phyloP scores from a whole-genome alignment of 495 filamentous ascomycete species.

The Eremomyces bilateralis region DNA sequence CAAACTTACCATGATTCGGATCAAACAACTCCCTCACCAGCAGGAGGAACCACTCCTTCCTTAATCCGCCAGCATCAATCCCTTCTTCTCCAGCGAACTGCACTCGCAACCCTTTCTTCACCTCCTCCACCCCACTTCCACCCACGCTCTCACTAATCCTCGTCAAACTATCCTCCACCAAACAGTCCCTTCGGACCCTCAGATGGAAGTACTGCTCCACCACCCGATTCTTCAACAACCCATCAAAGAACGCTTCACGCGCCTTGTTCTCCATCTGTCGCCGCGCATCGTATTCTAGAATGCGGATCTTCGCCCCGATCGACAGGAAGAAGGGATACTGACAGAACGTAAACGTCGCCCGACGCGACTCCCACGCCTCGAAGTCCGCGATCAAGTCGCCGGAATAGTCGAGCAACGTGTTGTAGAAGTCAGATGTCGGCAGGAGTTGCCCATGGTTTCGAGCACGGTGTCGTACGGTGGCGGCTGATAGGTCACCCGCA shows the following conservation, averaged over 20 bases:
- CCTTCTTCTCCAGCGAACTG: slow-evolving; percentile 81
- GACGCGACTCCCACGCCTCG: slow-evolving; percentile 62
- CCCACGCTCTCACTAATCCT: slow-evolving; percentile 76
- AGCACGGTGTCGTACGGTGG: slow-evolving; percentile 21
- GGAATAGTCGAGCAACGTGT: slow-evolving; percentile 61
- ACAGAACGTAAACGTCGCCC: slow-evolving; percentile 68
- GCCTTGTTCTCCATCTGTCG: slow-evolving; percentile 85
- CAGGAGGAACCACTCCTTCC: slow-evolving; percentile 92
- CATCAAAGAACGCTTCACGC: slow-evolving; percentile 70
- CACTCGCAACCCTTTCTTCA: slow-evolving; percentile 82
- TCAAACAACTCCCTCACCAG: slow-evolving; percentile 85
- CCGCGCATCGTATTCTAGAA: slow-evolving; percentile 74
- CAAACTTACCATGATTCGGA: slow-evolving; percentile 56
- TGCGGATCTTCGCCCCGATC: slow-evolving; percentile 83
- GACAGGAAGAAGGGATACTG: slow-evolving; percentile 89
- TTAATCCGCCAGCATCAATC: slow-evolving; percentile 72
- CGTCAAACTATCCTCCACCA: slow-evolving; percentile 78
- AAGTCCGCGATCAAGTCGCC: slow-evolving; percentile 54
- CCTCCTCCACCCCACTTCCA: slow-evolving; percentile 39
- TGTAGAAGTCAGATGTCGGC: slow-evolving; percentile 72
- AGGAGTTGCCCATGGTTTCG: slow-evolving; percentile 38
- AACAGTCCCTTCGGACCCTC: slow-evolving; percentile 62
- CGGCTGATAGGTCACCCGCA: too few species aligned
- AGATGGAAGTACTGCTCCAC: slow-evolving; percentile 65
- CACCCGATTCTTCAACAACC: slow-evolving; percentile 45